Conservation (phyloP, 163 green algal genomes). For the Scenedesmus sp. region DNA sequence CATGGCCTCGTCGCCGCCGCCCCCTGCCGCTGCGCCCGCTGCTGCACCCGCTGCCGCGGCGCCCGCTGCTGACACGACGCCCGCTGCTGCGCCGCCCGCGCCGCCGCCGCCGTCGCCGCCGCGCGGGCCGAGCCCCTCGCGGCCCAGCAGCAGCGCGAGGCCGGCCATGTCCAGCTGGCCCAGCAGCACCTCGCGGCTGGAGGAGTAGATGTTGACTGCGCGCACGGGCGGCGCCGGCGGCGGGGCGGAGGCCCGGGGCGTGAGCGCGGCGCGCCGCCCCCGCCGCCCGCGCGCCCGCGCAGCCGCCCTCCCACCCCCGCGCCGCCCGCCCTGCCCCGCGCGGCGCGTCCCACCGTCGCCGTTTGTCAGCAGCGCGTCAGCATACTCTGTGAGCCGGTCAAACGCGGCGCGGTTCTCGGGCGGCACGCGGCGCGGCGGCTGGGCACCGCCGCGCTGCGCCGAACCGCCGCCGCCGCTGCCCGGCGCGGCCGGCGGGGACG, state of each 20-base stretch:
- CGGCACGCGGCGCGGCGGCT: slow-evolving; percentile 1
- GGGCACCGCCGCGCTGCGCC: neutral
- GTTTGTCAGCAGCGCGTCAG: slow-evolving; percentile 57
- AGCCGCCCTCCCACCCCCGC: too few species aligned
- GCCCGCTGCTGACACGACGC: neutral
- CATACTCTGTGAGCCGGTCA: slow-evolving; percentile 61
- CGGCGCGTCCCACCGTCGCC: too few species aligned
- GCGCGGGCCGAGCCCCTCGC: neutral
- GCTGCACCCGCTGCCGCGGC: neutral
- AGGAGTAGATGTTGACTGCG: slow-evolving; percentile 19
- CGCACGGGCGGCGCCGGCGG: too few species aligned
- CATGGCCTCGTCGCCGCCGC: neutral
- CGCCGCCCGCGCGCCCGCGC: too few species aligned
- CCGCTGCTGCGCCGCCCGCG: neutral
- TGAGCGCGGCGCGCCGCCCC: too few species aligned
- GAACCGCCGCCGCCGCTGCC: slow-evolving; percentile 23
- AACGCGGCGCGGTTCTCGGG: slow-evolving; percentile 53
- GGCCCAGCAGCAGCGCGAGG: slow-evolving; percentile 19
- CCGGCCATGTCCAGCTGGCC: slow-evolving; percentile 17
- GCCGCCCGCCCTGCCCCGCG: too few species aligned
- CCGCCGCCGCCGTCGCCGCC: neutral
- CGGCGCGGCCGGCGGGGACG: neutral
- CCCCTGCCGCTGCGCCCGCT: neutral
- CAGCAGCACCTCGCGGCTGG: slow-evolving; percentile 5
- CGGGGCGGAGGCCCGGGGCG: too few species aligned